Evolutionary conservation across 352 stramenopile genomes (phyloP), one percentile per base, ranked within the genome.

Genomic region (Globisporangium viniferum): DNA sequence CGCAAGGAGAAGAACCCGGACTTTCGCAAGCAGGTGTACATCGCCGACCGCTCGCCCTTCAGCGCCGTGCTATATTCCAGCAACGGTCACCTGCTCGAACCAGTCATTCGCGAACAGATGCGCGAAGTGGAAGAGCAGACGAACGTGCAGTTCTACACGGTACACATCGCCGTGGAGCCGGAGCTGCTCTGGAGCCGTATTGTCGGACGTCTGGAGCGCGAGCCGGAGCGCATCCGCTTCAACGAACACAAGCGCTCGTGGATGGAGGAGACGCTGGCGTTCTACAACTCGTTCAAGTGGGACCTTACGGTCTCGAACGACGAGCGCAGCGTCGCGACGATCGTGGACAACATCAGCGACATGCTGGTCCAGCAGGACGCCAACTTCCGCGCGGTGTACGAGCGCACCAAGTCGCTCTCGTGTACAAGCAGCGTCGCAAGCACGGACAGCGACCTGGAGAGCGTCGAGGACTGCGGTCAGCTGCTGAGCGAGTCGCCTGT

Each of bases 21-120:
- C 10, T 44, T 66, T 9, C 70, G 74, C 36, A 82, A 81, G 55
- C 77, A 81, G 33, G 85, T 96, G 20, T 93, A 91, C 73, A 89
- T 97, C 62, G 87, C 89, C 2, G 90, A 97, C 72, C 79, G 90
- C 10, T 94, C 86, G 59, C 90, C 90, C 10, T 95, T 93, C 64
- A 92, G 80, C 68, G 88, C 90, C 15, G 85, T 96, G 64, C 87
- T 93, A 56, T 97, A 97, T 72, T 81, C 83, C 8, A 68, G 67
- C 22, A 77, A 93, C 51, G 90, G 90, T 31, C 71, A 82, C 6
- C 64, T 97, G 29, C 66, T 97, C 24, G 84, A 95, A 41, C 87
- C 89, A 2, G 77, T 97, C 2, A 96, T 97, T 58, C 80, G 80
- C 44, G 84, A 78, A 57, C 88, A 96, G 59, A 94, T 96, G 84